phyloP scores from a whole-genome alignment of 148 eudicot genomes.

The Chenopodium formosanum region DNA sequence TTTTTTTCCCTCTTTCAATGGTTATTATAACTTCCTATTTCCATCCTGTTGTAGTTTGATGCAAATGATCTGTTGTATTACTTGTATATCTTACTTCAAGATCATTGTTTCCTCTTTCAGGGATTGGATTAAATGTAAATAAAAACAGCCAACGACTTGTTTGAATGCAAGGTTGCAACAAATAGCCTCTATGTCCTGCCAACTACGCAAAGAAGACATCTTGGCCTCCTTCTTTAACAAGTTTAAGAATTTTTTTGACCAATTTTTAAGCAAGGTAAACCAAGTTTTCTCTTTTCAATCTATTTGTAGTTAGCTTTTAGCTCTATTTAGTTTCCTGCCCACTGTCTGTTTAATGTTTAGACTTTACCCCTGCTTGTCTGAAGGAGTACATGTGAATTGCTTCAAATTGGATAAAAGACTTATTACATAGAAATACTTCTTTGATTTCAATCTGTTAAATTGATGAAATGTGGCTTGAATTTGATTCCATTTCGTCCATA shows the following conservation, averaged over 20 bases:
- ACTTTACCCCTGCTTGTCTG: not conserved
- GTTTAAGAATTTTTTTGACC: conserved; percentile 64
- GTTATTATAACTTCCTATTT: not conserved
- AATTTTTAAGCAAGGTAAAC: conserved; percentile 61
- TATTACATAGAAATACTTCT: too few relatives aligned
- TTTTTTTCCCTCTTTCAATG: not conserved
- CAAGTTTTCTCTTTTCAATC: not conserved
- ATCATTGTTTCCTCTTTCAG: conserved; percentile 37
- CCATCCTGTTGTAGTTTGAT: too few relatives aligned
- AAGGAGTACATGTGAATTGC: not conserved
- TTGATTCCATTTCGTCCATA: too few relatives aligned
- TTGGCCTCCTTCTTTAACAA: conserved; percentile 82
- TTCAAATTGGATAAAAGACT: too few relatives aligned
- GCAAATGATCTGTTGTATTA: too few relatives aligned
- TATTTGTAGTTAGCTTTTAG: not conserved
- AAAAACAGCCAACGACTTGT: conserved; percentile 77
- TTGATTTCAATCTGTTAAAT: too few relatives aligned
- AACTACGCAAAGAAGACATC: conserved; percentile 66
- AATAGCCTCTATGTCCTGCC: conserved; percentile 42
- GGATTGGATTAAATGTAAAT: conserved; percentile 90
- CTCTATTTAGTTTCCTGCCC: not conserved
- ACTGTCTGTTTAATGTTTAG: not conserved
- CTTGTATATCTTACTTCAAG: too few relatives aligned
- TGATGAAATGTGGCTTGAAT: too few relatives aligned
- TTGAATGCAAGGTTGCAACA: conserved; percentile 66